Base-by-base conservation (phyloP, 768 basidiomycete genomes). In the Chlorophyllum brunneum region DNA sequence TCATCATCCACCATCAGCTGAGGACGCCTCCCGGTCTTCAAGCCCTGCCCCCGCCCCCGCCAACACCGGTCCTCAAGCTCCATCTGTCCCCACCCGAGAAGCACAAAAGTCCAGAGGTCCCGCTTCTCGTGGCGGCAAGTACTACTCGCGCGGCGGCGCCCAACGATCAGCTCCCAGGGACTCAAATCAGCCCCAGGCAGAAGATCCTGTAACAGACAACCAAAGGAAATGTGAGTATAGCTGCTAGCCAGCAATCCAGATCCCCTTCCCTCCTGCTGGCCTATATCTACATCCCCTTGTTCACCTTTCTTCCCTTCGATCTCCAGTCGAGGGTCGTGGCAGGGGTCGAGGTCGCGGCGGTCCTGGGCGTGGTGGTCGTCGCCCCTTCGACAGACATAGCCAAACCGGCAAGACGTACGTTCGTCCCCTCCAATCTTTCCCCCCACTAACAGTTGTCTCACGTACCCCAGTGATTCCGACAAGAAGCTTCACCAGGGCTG, bases 401-500 rank as follows among this genome's bases (percentile, higher is more conserved):
- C 81, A 80, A 63, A 92, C 92, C 34, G 92, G 88, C 67, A 88
- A 86, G 71, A 85, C 77, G 88, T 88, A 61, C 57, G 86, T 77
- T 16, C 15, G n/a, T 51, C 34, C 10, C 39, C 37, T 44, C 45
- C 51, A 51, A 54, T 53, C 43, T 23, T 38, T 31, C 57, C 52
- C 54, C 50, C 59, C 29, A 47, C 47, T 53, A 42, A 53, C 10
- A 48, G 24, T 46, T 50, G n/a, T n/a, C n/a, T n/a, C n/a, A 22
- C 34, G 23, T 33, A n/a, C 38, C 44, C 27, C 57, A 94, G 91
- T 67, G 95, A 98, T 72, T 87, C 91, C 39, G 90, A 94, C 60
- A 98, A 98, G 81, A 92, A 92, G 75, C 73, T 95, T 61, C 88
- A 92, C 67, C 88, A 92, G 65, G 87, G 86, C 59, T 98, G 95